Conservation (phyloP, 306 rosid species). For the Rubus idaeus region DNA sequence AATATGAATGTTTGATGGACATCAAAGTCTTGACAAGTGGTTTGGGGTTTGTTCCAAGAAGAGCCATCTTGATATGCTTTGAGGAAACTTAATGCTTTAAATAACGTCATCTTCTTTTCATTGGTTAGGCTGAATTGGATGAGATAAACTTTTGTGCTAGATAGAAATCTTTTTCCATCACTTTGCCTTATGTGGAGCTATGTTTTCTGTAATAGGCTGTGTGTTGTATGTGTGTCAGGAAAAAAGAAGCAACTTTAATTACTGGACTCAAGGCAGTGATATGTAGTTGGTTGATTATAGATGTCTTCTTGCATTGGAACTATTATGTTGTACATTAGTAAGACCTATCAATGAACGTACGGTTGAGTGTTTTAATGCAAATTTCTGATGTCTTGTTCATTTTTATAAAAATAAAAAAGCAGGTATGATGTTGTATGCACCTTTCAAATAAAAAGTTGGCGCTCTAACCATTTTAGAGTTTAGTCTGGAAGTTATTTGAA, state of each 20-base stretch:
- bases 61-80: slow-evolving; percentile 20
- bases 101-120: background rate
- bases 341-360: background rate
- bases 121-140: background rate
- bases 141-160: background rate
- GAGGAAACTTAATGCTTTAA: background rate
- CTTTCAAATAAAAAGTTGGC: background rate
- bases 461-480: background rate
- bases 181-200: background rate
- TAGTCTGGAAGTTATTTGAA: background rate
- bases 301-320: background rate
- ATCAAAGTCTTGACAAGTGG: slow-evolving; percentile 20
- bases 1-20: slow-evolving; percentile 30
- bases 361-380: background rate
- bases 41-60: slow-evolving; percentile 15
- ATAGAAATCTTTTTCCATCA: background rate
- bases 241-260: background rate
- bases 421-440: background rate
- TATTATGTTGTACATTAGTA: background rate
- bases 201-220: background rate
- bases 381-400: background rate
- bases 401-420: background rate
- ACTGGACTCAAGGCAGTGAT: background rate
- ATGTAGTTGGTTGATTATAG: background rate
- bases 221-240: background rate